Base-by-base conservation (phyloP, 768 basidiomycete genomes). In the Boletus rex-veris region DNA sequence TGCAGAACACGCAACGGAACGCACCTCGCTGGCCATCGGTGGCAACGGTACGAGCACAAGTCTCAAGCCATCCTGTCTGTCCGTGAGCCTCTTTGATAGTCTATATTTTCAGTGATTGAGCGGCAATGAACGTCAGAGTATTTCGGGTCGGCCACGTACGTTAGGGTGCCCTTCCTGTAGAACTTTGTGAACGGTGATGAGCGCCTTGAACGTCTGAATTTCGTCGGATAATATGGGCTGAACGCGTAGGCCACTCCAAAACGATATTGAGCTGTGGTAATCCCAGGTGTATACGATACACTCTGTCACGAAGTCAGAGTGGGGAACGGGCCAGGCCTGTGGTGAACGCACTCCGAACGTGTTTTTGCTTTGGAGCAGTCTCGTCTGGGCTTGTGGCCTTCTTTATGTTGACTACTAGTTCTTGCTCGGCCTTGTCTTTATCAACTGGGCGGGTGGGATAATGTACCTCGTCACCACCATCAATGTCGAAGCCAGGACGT, bases 251-350 rank as follows among this genome's bases (percentile, higher is more conserved):
- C 92, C 93, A 62, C 92, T 93, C 97, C 97, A 99, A 70, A 98
- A 98, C 7, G 95, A 95, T 62, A 92, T 86, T 35, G 95, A 98
- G 18, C 94, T 90, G 65, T 98, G 95, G 66, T 98, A 98, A 71
- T 99, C 97, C 95, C 95, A 98, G 7, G 97, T 98, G 72, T 94
- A 99, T 24, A 98, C 92, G 69, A 99, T 98, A 64, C 90, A 92
- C 77, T 98, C 96, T 98, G 70, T 10, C 9, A 31, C 19, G 35
- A 28, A 9, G 45, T 72, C 45, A 70, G 55, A 45, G 52, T 26
- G 28, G 21, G 43, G 35, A 38, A 51, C 16, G 57, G 48, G 49
- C 40, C 31, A 53, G 60, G 47, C 8, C 58, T 54, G 47, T 49
- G 55, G 42, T 39, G 43, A 49, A 79, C 88, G 70, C 74, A 98